Conservation (phyloP, 176 grass and related monocot genomes). For the Zoysia japonica region DNA sequence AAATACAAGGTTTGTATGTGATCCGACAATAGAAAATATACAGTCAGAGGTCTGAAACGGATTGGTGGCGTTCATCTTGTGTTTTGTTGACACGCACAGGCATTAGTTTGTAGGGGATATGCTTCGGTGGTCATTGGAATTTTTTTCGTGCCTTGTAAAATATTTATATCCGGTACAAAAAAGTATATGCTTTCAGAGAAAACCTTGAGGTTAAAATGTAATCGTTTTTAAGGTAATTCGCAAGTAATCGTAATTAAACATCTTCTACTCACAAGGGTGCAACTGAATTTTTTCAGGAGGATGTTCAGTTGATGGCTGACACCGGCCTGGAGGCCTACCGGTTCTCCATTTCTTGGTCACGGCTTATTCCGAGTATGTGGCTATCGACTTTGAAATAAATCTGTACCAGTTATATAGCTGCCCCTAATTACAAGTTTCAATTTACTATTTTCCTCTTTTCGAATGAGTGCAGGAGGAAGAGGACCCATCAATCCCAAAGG, state of each 20-base stretch:
- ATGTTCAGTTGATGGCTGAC: constrained; percentile 65
- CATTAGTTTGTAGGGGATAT: too few species aligned
- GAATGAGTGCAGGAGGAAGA: constrained; percentile 55
- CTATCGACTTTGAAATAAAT: background rate
- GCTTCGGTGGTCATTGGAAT: background rate
- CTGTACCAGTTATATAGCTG: background rate
- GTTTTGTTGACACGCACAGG: background rate
- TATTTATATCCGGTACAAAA: background rate
- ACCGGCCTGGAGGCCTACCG: constrained; percentile 74
- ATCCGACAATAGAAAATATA: background rate
- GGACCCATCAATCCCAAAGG: constrained; percentile 72
- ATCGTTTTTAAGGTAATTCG: background rate
- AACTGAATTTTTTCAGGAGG: constrained; percentile 54
- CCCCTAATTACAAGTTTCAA: background rate
- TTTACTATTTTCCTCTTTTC: background rate
- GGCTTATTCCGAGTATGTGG: constrained; percentile 72
- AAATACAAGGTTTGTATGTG: constrained; percentile 62
- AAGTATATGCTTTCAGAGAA: background rate
- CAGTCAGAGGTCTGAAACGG: background rate
- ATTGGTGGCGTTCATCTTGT: background rate
- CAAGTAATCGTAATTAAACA: background rate
- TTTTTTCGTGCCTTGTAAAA: background rate
- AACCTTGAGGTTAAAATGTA: background rate
- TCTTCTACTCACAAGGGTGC: background rate
- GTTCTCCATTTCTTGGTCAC: constrained; percentile 93